Percentiles rank a stretch among this genome's conserved stretches.
Evolutionary conservation across 148 eudicot genomes (phyloP).

Genomic region (Fagopyrum tataricum): DNA sequence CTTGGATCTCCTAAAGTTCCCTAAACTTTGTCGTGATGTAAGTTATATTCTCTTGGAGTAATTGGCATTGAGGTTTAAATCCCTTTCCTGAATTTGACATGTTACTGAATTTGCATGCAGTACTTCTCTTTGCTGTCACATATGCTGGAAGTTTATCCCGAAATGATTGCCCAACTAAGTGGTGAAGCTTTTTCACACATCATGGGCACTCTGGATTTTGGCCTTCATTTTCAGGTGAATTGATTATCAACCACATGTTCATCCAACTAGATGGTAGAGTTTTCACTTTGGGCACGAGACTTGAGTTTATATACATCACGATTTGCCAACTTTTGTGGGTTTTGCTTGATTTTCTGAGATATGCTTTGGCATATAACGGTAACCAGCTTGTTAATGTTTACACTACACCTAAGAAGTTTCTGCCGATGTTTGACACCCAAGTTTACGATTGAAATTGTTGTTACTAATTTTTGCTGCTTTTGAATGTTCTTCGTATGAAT

Average conservation of each 20-base stretch:
- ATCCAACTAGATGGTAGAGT: not conserved
- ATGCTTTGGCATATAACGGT: not conserved
- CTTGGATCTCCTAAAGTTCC: slow-evolving; percentile 74
- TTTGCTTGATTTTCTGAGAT: not conserved
- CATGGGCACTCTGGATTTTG: slow-evolving; percentile 73
- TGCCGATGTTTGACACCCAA: not conserved
- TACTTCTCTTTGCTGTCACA: slow-evolving; percentile 84
- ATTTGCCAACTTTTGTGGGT: not conserved
- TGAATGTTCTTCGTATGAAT: not conserved
- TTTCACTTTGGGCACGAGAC: not conserved
- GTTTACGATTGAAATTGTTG: not conserved
- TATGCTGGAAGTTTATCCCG: slow-evolving; percentile 96
- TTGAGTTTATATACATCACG: not conserved
- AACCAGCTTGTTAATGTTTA: not conserved
- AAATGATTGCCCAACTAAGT: slow-evolving; percentile 72
- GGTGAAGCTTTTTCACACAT: slow-evolving; percentile 66
- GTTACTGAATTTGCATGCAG: slow-evolving; percentile 31
- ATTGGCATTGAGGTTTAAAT: slow-evolving; percentile 11
- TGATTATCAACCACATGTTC: not conserved
- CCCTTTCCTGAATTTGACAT: slow-evolving; percentile 14
- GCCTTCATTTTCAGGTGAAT: slow-evolving; percentile 78
- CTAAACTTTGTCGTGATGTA: slow-evolving; percentile 86
- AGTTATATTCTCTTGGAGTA: slow-evolving; percentile 23
- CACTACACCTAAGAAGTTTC: not conserved
- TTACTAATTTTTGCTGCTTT: not conserved